Conservation (phyloP, 768 basidiomycete species). For the Royoungia palumana region DNA sequence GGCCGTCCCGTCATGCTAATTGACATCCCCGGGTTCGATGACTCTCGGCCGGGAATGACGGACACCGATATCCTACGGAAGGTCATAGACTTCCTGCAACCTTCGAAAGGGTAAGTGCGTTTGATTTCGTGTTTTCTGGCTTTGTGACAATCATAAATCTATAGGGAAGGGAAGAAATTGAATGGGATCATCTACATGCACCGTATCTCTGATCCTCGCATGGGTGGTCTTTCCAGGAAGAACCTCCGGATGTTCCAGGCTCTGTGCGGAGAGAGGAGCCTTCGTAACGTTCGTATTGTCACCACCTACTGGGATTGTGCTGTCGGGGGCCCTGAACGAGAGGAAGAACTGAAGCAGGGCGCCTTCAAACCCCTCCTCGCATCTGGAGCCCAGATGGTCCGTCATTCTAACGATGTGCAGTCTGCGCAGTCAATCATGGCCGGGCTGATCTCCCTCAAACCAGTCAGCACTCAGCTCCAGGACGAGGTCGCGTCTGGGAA, state of each 20-base stretch:
- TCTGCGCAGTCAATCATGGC: slow-evolving; percentile 43
- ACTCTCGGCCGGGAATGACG: slow-evolving; percentile 9
- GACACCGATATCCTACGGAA: slow-evolving; percentile 13
- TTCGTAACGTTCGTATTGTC: slow-evolving; percentile 43
- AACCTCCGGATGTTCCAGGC: slow-evolving; percentile 45
- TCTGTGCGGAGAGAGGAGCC: slow-evolving; percentile 41
- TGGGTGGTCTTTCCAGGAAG: slow-evolving; percentile 39
- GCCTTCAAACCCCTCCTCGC: slow-evolving; percentile 41
- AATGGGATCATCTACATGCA: slow-evolving; percentile 47
- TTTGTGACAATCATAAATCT: not conserved
- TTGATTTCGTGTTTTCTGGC: not conserved
- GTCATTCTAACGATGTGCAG: slow-evolving; percentile 35
- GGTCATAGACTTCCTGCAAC: slow-evolving; percentile 5
- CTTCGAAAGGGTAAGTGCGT: not conserved
- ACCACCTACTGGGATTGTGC: slow-evolving; percentile 46
- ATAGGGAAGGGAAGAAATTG: slow-evolving; percentile 20
- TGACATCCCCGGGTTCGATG: slow-evolving; percentile 12
- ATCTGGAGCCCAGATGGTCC: slow-evolving; percentile 38
- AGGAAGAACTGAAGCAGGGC: slow-evolving; percentile 32
- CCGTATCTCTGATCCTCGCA: slow-evolving; percentile 43
- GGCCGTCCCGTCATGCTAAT: slow-evolving; percentile 12
- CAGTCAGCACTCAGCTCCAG: slow-evolving; percentile 44
- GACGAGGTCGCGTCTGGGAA: slow-evolving; percentile 41
- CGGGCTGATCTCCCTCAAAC: slow-evolving; percentile 32
- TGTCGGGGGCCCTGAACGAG: slow-evolving; percentile 24